These are phyloP conservation scores for Verticillium tricorpus DNA, from an alignment of 2,329 filamentous ascomycete genomes.

Conservation along the genomic window DNA sequence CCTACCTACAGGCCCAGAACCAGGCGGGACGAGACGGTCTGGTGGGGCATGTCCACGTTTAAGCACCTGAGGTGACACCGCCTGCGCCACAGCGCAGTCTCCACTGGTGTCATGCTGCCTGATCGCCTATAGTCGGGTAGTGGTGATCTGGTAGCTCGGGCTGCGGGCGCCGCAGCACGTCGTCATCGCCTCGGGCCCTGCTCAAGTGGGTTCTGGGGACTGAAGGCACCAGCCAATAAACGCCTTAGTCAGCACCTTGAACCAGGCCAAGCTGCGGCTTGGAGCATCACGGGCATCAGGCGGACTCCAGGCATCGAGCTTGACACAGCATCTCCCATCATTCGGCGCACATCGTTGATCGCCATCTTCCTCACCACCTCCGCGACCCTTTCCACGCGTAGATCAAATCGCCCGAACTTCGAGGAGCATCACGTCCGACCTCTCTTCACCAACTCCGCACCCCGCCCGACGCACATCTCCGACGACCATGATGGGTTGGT, in stretches of 20 bases:
- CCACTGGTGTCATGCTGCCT: not conserved
- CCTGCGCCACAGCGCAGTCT: not conserved
- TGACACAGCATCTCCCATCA: not conserved
- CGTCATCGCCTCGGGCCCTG: not conserved
- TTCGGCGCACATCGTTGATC: not conserved
- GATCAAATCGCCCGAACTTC: not conserved
- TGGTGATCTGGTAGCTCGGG: not conserved
- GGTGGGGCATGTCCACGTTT: not conserved
- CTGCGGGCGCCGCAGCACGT: not conserved
- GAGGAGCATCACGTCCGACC: not conserved
- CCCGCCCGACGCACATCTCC: not conserved
- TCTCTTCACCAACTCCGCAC: not conserved
- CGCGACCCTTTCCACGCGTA: not conserved
- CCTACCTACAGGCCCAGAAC: too few relatives aligned
- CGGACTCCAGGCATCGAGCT: not conserved
- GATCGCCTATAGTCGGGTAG: not conserved
- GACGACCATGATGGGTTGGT: slow-evolving; percentile 77
- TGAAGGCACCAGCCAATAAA: not conserved
- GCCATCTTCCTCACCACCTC: not conserved
- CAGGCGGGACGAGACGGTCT: not conserved
- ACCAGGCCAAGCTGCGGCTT: not conserved
- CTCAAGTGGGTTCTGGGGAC: not conserved
- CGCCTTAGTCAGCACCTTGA: not conserved
- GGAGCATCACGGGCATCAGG: not conserved
- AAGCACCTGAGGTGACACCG: not conserved